Evolutionary conservation across 1,139 yeast genomes (phyloP).

Genomic region (Suhomyces terraborum): DNA sequence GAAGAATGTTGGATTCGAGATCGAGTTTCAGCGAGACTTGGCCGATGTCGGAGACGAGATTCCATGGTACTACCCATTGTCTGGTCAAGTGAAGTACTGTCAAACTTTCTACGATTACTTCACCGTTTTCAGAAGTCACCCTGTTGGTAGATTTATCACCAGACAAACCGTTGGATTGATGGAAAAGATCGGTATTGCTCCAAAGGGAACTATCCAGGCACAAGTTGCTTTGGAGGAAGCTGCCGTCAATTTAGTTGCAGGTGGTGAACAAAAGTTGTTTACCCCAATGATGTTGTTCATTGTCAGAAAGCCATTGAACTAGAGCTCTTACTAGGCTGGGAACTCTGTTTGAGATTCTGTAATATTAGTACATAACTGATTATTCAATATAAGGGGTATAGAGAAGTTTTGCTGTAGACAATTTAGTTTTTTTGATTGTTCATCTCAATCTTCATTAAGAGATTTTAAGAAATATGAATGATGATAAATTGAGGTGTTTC

Average conservation of each 20-base stretch:
- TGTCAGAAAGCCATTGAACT: slow-evolving; percentile 69
- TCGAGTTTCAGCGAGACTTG: slow-evolving; percentile 74
- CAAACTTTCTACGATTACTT: slow-evolving; percentile 77
- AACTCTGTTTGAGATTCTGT: slow-evolving; percentile 7
- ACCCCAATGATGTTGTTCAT: slow-evolving; percentile 96
- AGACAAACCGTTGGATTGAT: slow-evolving; percentile 75
- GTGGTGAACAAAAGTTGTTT: slow-evolving; percentile 85
- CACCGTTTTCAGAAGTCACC: slow-evolving; percentile 88
- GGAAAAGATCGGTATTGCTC: slow-evolving; percentile 87
- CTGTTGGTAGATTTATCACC: slow-evolving; percentile 81
- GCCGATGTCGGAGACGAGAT: slow-evolving; percentile 81
- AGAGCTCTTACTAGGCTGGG: slow-evolving; percentile 6
- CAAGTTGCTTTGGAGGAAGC: slow-evolving; percentile 95
- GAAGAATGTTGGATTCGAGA: slow-evolving; percentile 82
- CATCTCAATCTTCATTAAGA: neutral
- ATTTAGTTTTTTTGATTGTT: too few relatives aligned
- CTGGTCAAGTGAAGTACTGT: slow-evolving; percentile 89
- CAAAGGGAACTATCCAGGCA: slow-evolving; percentile 90
- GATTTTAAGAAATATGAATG: neutral
- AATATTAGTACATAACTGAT: slow-evolving; percentile 13
- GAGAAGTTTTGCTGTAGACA: too few relatives aligned
- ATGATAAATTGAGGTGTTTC: too few relatives aligned
- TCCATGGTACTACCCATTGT: slow-evolving; percentile 98
- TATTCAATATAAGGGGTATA: neutral
- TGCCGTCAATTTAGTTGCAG: slow-evolving; percentile 90